Evolutionary conservation across 2,329 filamentous ascomycete genomes (phyloP).

Genomic region (Endothia cerciana): DNA sequence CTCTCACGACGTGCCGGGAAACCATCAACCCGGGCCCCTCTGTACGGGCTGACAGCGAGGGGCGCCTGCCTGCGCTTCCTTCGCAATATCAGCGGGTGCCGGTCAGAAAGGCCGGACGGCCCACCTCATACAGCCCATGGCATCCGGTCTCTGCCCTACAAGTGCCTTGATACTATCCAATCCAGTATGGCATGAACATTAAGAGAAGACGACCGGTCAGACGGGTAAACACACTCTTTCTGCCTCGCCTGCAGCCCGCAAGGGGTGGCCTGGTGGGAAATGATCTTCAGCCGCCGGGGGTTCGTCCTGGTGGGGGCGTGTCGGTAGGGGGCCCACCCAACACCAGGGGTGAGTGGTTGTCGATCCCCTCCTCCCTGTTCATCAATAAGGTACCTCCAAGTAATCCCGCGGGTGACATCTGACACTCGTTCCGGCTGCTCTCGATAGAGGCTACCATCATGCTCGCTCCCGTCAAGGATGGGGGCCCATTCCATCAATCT

Average conservation of each 20-base stretch:
- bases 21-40: too few relatives aligned
- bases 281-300: constrained; percentile 2
- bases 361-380: neutral
- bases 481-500: too few relatives aligned
- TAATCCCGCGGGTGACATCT: constrained; percentile 16
- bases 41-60: too few relatives aligned
- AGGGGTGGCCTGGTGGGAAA: neutral
- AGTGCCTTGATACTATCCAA: too few relatives aligned
- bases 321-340: neutral
- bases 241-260: neutral
- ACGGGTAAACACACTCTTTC: neutral
- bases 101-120: too few relatives aligned
- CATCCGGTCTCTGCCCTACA: too few relatives aligned
- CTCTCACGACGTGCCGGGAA: too few relatives aligned
- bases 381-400: neutral
- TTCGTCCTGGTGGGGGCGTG: neutral
- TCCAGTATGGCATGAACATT: neutral
- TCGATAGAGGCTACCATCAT: constrained; percentile 3
- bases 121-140: too few relatives aligned
- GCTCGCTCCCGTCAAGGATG: neutral
- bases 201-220: neutral
- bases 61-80: too few relatives aligned
- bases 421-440: constrained; percentile 13
- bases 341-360: neutral
- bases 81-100: too few relatives aligned